Evolutionary conservation across 495 filamentous ascomycete species (phyloP).

Genomic region (Cercophora samala): DNA sequence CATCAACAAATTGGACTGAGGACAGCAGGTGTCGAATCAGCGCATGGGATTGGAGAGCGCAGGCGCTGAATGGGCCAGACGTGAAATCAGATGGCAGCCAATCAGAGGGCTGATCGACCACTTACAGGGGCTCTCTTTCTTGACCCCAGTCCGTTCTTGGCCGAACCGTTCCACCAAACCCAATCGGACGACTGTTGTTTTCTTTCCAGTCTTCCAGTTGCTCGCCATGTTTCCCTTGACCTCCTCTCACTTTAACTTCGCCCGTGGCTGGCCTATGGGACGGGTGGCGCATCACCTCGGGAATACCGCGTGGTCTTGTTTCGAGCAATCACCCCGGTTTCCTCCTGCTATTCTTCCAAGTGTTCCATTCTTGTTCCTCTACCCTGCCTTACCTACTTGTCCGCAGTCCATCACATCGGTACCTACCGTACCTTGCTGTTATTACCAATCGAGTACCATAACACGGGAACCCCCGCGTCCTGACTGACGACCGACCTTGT

Average conservation of each 20-base stretch:
- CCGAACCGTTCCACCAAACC: neutral
- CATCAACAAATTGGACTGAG: neutral
- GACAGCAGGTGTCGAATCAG: neutral
- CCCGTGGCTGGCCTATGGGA: conserved; percentile 1
- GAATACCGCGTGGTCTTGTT: neutral
- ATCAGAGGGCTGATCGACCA: neutral
- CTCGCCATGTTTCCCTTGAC: neutral
- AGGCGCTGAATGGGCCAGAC: conserved; percentile 1
- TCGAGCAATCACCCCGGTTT: neutral
- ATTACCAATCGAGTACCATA: neutral
- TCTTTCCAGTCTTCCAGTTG: neutral
- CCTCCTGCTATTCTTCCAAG: neutral
- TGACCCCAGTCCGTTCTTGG: neutral
- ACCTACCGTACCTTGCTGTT: neutral
- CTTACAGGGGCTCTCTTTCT: neutral
- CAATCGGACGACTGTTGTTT: neutral
- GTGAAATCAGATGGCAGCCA: conserved; percentile 3
- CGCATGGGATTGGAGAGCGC: neutral
- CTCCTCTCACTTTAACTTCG: neutral
- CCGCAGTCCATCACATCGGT: neutral
- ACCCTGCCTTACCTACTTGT: neutral
- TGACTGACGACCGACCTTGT: neutral
- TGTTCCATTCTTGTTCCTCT: conserved; percentile 2
- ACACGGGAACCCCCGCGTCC: neutral
- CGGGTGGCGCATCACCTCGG: neutral